Base-by-base conservation (phyloP, 306 rosid species). In the Lagenaria siceraria region DNA sequence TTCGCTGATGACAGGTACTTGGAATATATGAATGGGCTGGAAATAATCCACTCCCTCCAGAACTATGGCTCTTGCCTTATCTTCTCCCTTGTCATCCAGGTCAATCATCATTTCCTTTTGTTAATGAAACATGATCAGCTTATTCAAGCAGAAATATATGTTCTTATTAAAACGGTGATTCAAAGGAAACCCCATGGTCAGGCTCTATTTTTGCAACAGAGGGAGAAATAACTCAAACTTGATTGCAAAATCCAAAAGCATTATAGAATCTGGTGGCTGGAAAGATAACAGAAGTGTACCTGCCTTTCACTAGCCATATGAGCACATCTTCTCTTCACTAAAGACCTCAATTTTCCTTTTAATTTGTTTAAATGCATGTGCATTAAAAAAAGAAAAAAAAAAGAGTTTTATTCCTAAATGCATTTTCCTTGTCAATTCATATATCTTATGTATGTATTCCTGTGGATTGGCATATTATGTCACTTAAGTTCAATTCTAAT, bases 31-130 rank as follows among this genome's bases (percentile, higher is more conserved):
- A 83, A 79, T 83, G 86, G 83, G 71, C 80, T 0, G 86, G 86
- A 76, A 83, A 83, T 76, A 83, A 83, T 79, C 86, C 86, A 69
- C 76, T 83, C 19, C 86, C 83, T 6, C 86, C 86, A 40, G 86
- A 83, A 70, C 66, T 83, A 61, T 83, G 86, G 86, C 81, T 79
- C 14, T 83, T 64, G 58, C 78, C 86, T 15, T 83, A 79, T 62
- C 66, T 49, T 59, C 78, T 83, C 46, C 78, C 83, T 33, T 72
- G 38, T 59, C 86, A 78, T 83, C 83, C 81, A 69, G 81, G 83
- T 79, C 33, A 48, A 56, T 60, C 35, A 21, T 69, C n/a, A 35
- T 38, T 63, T n/a, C 43, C 25, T 46, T 22, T 19, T 63, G 55
- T 80, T 55, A 78, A 43, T 56, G 53, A 54, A 27, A 12, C 72